Evolutionary conservation across 768 basidiomycete species (phyloP).

Genomic region (Boletus insuetus): DNA sequence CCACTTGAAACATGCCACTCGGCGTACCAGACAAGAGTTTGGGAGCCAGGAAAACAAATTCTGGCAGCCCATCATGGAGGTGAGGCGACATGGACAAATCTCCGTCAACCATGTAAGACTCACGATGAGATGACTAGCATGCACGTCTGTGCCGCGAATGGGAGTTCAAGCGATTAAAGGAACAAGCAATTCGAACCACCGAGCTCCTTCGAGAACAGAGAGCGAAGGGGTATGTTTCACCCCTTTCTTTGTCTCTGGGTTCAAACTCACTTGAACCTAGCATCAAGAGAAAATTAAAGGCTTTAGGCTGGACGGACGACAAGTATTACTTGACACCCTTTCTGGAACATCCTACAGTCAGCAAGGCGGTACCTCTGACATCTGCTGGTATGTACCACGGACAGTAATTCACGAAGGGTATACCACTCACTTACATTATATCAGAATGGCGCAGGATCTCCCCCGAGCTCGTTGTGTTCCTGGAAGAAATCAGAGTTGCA

Average conservation of each 20-base stretch:
- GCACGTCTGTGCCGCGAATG: neutral
- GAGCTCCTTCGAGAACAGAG: neutral
- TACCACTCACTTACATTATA: neutral
- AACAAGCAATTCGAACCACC: neutral
- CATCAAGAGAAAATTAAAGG: neutral
- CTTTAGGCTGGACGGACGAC: neutral
- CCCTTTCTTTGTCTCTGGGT: neutral
- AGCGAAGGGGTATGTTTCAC: neutral
- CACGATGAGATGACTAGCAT: neutral
- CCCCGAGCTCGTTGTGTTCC: neutral
- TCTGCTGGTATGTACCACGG: neutral
- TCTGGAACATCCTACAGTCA: neutral
- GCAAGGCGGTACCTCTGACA: neutral
- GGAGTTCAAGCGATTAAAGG: neutral
- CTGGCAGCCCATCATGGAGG: neutral
- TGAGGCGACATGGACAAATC: neutral
- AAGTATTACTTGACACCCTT: neutral
- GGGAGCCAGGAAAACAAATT: neutral
- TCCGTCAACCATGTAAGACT: neutral
- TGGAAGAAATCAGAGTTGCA: neutral
- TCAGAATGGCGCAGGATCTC: neutral
- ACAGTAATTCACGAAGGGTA: no score
- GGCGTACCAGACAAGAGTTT: neutral
- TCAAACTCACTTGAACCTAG: neutral
- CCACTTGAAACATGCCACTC: neutral